These are phyloP conservation scores for Amanita brunnescens DNA, from an alignment of 768 basidiomycete genomes.

Conservation along the genomic window DNA sequence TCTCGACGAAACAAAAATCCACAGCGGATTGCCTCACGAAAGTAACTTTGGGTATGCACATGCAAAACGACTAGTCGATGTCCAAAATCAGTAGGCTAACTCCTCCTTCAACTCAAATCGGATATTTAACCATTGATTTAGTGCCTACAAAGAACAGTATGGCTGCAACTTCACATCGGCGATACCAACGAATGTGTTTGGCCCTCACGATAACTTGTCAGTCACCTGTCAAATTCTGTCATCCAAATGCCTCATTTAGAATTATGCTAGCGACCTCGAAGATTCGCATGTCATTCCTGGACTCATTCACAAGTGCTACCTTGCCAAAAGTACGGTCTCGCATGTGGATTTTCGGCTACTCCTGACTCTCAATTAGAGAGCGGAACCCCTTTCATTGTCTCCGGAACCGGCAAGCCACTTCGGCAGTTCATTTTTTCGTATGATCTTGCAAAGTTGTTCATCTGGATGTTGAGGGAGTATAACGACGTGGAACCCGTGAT, in stretches of 20 bases:
- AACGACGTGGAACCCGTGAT: constrained; percentile 91
- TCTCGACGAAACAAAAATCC: constrained; percentile 87
- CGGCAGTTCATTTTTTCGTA: constrained; percentile 98
- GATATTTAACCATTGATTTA: constrained; percentile 18
- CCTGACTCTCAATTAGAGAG: constrained; percentile 42
- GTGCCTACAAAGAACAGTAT: constrained; percentile 94
- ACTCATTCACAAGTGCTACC: constrained; percentile 86
- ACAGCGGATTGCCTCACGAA: constrained; percentile 84
- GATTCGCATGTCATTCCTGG: constrained; percentile 93
- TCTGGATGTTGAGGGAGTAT: constrained; percentile 88
- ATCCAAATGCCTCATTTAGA: constrained; percentile 3
- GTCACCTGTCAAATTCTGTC: constrained; percentile 12
- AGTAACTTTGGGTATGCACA: constrained; percentile 97
- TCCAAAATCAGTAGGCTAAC: constrained; percentile 79
- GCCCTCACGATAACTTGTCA: constrained; percentile 89
- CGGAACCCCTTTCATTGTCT: constrained; percentile 76
- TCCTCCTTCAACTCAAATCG: background rate
- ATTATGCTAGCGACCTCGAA: constrained; percentile 70
- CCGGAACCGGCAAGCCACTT: constrained; percentile 85
- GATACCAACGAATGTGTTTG: constrained; percentile 97
- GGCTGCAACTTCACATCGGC: constrained; percentile 94
- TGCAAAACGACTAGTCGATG: constrained; percentile 92
- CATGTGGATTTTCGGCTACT: constrained; percentile 2
- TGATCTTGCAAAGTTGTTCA: constrained; percentile 91
- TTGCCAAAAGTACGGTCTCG: constrained; percentile 63